Percentiles rank a stretch among this genome's conserved stretches.
Conservation (phyloP, 805 yeast genomes). For the Teunomyces funiuensis region DNA sequence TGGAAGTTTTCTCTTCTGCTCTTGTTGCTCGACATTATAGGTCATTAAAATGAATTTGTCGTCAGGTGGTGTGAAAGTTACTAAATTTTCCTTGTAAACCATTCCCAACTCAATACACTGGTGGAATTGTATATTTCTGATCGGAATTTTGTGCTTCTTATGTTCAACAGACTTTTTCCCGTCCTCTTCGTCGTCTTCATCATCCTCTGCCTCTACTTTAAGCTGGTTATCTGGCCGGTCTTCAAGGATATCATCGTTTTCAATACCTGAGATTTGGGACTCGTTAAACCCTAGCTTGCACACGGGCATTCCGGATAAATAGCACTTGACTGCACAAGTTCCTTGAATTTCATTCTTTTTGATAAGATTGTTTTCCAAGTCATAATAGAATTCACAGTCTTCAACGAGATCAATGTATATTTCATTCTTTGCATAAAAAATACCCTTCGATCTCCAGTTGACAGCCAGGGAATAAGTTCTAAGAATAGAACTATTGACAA, state of each 20-base stretch:
- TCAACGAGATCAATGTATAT: constrained; percentile 44
- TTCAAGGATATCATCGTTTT: constrained; percentile 17
- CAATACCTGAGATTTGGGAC: constrained; percentile 34
- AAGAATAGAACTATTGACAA: constrained; percentile 67
- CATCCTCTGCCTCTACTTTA: constrained; percentile 8
- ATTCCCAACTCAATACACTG: constrained; percentile 76
- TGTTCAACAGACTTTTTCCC: constrained; percentile 1
- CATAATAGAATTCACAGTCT: constrained; percentile 36
- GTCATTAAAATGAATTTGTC: constrained; percentile 40
- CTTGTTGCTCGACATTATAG: constrained; percentile 42
- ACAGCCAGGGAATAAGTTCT: constrained; percentile 68
- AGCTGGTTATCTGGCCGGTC: constrained; percentile 14
- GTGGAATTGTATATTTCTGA: constrained; percentile 42
- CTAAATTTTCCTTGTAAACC: constrained; percentile 63
- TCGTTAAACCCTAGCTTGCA: constrained; percentile 45
- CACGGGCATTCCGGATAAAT: constrained; percentile 45
- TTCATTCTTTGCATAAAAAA: constrained; percentile 44
- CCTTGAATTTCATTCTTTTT: constrained; percentile 37
- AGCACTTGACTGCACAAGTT: constrained; percentile 34
- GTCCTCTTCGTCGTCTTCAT: constrained; percentile 11
- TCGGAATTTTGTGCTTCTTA: constrained; percentile 23
- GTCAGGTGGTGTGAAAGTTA: constrained; percentile 87
- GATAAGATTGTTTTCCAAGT: constrained; percentile 26
- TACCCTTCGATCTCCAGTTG: constrained; percentile 48
- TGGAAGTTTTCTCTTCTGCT: constrained; percentile 39